These are phyloP conservation scores for Podospora comata DNA, from an alignment of 495 filamentous ascomycete genomes.

Conservation along the genomic window DNA sequence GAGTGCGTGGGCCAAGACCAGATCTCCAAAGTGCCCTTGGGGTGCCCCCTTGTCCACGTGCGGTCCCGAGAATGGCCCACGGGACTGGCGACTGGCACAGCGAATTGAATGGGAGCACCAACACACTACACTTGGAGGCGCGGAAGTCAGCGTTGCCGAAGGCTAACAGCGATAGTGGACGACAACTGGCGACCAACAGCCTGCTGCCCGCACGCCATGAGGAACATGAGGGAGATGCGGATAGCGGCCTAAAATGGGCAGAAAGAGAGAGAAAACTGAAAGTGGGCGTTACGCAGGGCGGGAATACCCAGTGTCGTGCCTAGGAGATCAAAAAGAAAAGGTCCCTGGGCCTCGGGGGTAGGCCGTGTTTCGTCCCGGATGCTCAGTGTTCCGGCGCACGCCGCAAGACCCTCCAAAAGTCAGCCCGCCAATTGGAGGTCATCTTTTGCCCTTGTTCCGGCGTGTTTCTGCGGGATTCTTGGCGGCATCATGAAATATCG, in stretches of 20 bases:
- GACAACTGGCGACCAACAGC: neutral
- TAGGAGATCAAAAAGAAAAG: neutral
- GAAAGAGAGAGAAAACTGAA: neutral
- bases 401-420: neutral
- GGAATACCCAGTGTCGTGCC: neutral
- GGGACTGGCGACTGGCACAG: neutral
- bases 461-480: neutral
- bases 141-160: neutral
- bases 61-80: neutral
- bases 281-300: slow-evolving; percentile 11
- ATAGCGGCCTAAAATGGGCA: neutral
- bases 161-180: neutral
- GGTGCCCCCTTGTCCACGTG: neutral
- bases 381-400: slow-evolving; percentile 13
- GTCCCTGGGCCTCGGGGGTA: slow-evolving; percentile 4
- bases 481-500: neutral
- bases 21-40: slow-evolving; percentile 12
- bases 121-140: neutral
- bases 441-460: neutral
- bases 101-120: neutral
- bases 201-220: neutral
- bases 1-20: slow-evolving; percentile 8
- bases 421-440: slow-evolving; percentile 8
- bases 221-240: neutral
- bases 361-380: slow-evolving; percentile 21